phyloP scores from a whole-genome alignment of 116 monocot genomes.

The Trichopus zeylanicus region DNA sequence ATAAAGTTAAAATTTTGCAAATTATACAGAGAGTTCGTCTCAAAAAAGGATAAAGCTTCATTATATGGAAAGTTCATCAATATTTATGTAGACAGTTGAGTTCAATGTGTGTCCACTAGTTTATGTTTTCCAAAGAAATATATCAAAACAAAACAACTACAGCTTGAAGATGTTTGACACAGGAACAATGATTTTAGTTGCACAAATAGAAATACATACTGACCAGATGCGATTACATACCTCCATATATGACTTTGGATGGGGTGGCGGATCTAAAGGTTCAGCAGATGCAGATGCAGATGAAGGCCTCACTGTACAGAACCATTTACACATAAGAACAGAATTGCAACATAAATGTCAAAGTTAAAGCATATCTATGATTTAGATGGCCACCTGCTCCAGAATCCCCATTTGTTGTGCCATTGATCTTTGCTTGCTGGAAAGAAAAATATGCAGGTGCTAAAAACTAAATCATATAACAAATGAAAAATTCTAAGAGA shows the following conservation, averaged over 20 bases:
- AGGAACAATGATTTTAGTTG: no score
- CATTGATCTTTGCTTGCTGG: constrained; percentile 45
- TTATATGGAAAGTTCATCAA: no score
- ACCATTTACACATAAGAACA: neutral
- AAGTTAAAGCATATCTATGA: neutral
- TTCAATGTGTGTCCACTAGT: no score
- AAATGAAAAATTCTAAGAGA: neutral
- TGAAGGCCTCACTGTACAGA: constrained; percentile 32
- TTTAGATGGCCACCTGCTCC: constrained; percentile 20
- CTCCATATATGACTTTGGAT: constrained; percentile 74
- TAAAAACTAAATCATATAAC: neutral
- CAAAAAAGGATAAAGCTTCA: no score
- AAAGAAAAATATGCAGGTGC: constrained; percentile 21
- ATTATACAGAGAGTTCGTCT: no score
- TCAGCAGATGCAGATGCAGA: constrained; percentile 29
- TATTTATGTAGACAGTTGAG: no score
- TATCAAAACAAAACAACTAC: no score
- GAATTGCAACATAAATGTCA: neutral
- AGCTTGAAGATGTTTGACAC: no score
- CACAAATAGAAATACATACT: neutral
- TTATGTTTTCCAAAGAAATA: no score
- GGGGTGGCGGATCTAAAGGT: constrained; percentile 34
- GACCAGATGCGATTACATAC: constrained; percentile 16
- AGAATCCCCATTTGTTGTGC: constrained; percentile 20
- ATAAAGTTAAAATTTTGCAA: constrained; percentile 9